Percentiles rank a stretch among this genome's conserved stretches.
Conservation (phyloP, 495 filamentous ascomycete genomes). For the Symbiotaphrina buchneri region DNA sequence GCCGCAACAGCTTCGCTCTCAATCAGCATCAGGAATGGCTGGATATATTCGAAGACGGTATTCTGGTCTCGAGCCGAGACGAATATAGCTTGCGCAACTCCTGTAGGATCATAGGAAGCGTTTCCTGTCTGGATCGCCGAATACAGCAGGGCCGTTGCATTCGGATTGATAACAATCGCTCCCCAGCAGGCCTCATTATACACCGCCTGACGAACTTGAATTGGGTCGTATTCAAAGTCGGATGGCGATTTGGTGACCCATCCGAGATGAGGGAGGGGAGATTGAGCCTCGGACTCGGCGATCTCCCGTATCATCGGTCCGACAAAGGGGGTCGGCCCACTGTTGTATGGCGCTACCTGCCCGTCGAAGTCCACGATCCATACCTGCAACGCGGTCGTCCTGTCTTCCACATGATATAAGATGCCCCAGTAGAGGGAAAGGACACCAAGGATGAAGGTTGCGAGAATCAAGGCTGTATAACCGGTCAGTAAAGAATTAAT, state of each 20-base stretch:
- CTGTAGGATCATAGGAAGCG: constrained; percentile 36
- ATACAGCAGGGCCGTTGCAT: constrained; percentile 36
- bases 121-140: constrained; percentile 32
- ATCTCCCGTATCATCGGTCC: constrained; percentile 23
- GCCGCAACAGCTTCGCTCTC: constrained; percentile 17
- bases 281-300: constrained; percentile 7
- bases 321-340: constrained; percentile 22
- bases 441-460: constrained; percentile 26
- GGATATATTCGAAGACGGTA: constrained; percentile 27
- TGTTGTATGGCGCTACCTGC: constrained; percentile 24
- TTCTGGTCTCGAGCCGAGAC: constrained; percentile 34
- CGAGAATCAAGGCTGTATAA: constrained; percentile 25
- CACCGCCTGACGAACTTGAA: constrained; percentile 32
- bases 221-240: constrained; percentile 32
- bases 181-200: constrained; percentile 40
- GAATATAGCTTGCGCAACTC: constrained; percentile 34
- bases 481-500: not conserved
- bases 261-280: no score
- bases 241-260: constrained; percentile 24
- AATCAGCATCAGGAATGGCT: constrained; percentile 23
- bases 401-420: constrained; percentile 24
- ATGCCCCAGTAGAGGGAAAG: constrained; percentile 39
- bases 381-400: constrained; percentile 23
- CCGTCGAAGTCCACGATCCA: constrained; percentile 46
- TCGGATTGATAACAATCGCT: constrained; percentile 40